Percentiles rank a stretch among this genome's conserved stretches.
Evolutionary conservation across 768 basidiomycete genomes (phyloP).

Genomic region (Mycena floridula): DNA sequence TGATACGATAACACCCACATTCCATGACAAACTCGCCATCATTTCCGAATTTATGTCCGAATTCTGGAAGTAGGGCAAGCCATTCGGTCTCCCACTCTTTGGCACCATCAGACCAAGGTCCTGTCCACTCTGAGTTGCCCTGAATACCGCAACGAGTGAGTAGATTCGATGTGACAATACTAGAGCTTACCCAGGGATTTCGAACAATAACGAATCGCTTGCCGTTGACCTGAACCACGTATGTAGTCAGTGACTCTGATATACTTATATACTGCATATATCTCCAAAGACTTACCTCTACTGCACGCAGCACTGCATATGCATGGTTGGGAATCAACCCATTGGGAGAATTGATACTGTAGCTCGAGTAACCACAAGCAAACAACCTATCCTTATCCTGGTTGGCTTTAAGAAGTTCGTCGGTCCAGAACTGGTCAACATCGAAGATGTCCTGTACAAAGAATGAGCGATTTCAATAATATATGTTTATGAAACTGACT

Average conservation of each 20-base stretch:
- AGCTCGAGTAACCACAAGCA: slow-evolving; percentile 35
- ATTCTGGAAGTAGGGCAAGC: slow-evolving; percentile 29
- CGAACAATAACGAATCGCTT: slow-evolving; percentile 47
- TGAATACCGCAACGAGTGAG: slow-evolving; percentile 49
- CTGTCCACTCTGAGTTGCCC: slow-evolving; percentile 43
- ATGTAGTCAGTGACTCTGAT: no score
- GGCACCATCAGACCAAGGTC: slow-evolving; percentile 42
- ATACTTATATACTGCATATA: no score
- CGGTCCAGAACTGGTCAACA: slow-evolving; percentile 40
- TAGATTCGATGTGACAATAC: slow-evolving; percentile 44
- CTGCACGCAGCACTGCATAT: slow-evolving; percentile 44
- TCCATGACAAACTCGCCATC: slow-evolving; percentile 50
- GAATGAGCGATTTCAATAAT: background rate
- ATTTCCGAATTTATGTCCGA: slow-evolving; percentile 39
- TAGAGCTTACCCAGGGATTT: slow-evolving; percentile 57
- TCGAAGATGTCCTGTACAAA: slow-evolving; percentile 30
- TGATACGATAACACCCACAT: slow-evolving; percentile 20
- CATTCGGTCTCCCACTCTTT: slow-evolving; percentile 47
- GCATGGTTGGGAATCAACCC: slow-evolving; percentile 38
- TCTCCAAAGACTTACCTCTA: no score
- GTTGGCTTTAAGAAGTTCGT: slow-evolving; percentile 40
- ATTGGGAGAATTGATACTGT: slow-evolving; percentile 25
- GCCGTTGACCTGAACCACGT: no score
- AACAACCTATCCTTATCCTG: slow-evolving; percentile 45
- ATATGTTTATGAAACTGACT: slow-evolving; percentile 12